Percentiles rank a stretch among this genome's conserved stretches.
Evolutionary conservation across 2,329 filamentous ascomycete species (phyloP).

Genomic region (Alternaria solani): DNA sequence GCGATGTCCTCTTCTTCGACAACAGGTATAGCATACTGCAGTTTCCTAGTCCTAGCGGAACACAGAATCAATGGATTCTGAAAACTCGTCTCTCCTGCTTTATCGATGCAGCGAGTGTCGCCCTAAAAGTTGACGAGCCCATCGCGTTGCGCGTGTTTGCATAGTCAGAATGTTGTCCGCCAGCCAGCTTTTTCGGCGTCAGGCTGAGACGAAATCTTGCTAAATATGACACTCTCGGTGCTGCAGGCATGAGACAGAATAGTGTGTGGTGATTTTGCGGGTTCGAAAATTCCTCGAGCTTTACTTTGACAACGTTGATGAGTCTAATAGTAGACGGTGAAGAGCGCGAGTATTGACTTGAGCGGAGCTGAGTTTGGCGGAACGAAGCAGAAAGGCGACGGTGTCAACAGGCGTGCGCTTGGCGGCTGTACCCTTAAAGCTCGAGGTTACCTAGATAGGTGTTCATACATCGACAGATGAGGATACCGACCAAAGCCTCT

Average conservation of each 20-base stretch:
- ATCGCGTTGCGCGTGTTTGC: neutral
- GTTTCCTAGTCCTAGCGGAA: neutral
- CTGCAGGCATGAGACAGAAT: neutral
- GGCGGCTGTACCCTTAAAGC: neutral
- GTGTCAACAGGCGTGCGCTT: neutral
- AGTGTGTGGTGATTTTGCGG: neutral
- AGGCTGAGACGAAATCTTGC: neutral
- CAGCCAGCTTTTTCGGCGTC: rapidly evolving
- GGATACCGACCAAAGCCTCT: neutral
- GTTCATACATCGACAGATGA: neutral
- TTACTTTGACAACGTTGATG: neutral
- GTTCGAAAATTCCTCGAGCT: neutral
- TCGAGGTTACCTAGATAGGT: too few species aligned
- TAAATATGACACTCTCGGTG: neutral
- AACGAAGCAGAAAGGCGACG: neutral
- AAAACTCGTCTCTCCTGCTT: neutral
- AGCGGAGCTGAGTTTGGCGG: neutral
- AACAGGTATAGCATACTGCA: neutral
- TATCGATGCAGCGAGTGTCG: neutral
- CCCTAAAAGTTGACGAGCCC: neutral
- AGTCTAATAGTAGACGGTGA: neutral
- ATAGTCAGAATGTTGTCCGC: neutral
- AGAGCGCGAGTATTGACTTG: neutral
- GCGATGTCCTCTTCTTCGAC: neutral
- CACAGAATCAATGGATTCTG: neutral